phyloP scores from a whole-genome alignment of 2,329 filamentous ascomycete genomes.

The Ascochyta fabae region DNA sequence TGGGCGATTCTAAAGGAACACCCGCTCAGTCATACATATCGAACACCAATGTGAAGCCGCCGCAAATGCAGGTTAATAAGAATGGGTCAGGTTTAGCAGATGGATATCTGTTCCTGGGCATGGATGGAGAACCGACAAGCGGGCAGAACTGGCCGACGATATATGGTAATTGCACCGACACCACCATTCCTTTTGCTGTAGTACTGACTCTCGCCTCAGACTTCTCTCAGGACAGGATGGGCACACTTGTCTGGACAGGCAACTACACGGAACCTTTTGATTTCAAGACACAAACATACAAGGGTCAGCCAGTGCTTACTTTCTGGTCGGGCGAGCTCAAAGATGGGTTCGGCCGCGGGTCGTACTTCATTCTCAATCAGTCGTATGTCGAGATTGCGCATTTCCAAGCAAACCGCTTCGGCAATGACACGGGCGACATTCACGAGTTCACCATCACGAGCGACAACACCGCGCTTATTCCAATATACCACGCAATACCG shows the following conservation, averaged over 20 bases:
- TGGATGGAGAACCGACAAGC: conserved; percentile 26
- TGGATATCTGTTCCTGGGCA: conserved; percentile 24
- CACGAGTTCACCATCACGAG: conserved; percentile 56
- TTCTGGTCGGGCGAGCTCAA: conserved; percentile 24
- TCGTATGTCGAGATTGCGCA: conserved; percentile 26
- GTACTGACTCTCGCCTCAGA: not conserved
- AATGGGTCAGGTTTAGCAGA: conserved; percentile 18
- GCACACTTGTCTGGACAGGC: conserved; percentile 27
- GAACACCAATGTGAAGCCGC: conserved; percentile 23
- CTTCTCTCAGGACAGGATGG: conserved; percentile 24
- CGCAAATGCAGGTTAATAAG: conserved; percentile 24
- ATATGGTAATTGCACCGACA: conserved; percentile 12
- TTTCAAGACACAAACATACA: conserved; percentile 30
- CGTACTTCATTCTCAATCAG: conserved; percentile 24
- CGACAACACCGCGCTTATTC: conserved; percentile 52
- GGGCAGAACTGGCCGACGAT: conserved; percentile 28
- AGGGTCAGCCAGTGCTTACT: conserved; percentile 29
- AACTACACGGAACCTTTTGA: conserved; percentile 31
- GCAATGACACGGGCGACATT: conserved; percentile 41
- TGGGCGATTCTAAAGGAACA: conserved; percentile 15
- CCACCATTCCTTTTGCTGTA: not conserved
- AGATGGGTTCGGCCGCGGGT: conserved; percentile 21
- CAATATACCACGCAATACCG: conserved; percentile 49
- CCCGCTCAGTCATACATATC: conserved; percentile 28
- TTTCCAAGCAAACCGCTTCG: conserved; percentile 21